A percentile compares a stretch with the other conserved stretches of the same genome.
Conservation (phyloP, 2,329 filamentous ascomycete genomes). For the Diplodia corticola region DNA sequence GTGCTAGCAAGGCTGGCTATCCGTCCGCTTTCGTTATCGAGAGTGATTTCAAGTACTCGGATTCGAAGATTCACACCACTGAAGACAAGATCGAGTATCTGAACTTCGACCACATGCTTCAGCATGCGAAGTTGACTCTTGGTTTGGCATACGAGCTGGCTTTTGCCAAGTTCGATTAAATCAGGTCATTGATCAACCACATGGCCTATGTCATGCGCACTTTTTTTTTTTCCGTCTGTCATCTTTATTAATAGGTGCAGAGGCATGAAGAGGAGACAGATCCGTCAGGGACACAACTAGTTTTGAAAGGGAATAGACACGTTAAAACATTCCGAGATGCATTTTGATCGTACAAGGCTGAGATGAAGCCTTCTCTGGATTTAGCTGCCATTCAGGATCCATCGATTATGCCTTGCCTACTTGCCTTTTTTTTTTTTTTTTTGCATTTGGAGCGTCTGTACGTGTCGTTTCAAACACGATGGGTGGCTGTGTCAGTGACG, state of each 20-base stretch:
- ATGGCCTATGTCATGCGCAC: background rate
- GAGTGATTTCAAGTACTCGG: conserved; percentile 63
- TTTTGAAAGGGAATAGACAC: conserved; percentile 13
- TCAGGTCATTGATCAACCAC: background rate
- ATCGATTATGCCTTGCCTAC: background rate
- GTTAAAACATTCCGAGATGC: conserved; percentile 4
- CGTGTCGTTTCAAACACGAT: background rate
- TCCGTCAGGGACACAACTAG: background rate
- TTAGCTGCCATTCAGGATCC: background rate
- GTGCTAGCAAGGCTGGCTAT: conserved; percentile 71
- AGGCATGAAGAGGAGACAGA: conserved; percentile 3
- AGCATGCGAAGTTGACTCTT: conserved; percentile 83
- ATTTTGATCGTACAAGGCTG: background rate
- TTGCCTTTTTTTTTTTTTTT: background rate
- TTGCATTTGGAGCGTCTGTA: background rate
- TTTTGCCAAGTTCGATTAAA: conserved; percentile 66
- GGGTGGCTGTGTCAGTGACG: background rate
- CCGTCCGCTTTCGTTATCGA: conserved; percentile 77
- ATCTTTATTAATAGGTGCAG: background rate
- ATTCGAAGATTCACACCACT: conserved; percentile 69
- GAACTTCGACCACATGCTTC: conserved; percentile 86
- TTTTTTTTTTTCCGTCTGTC: background rate
- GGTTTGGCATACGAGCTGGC: conserved; percentile 82
- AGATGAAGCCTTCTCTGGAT: conserved; percentile 10
- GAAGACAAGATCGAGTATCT: conserved; percentile 71